Evolutionary conservation across 805 yeast genomes (phyloP), one percentile per base, ranked within the genome.

Genomic region (Starmerella apis): DNA sequence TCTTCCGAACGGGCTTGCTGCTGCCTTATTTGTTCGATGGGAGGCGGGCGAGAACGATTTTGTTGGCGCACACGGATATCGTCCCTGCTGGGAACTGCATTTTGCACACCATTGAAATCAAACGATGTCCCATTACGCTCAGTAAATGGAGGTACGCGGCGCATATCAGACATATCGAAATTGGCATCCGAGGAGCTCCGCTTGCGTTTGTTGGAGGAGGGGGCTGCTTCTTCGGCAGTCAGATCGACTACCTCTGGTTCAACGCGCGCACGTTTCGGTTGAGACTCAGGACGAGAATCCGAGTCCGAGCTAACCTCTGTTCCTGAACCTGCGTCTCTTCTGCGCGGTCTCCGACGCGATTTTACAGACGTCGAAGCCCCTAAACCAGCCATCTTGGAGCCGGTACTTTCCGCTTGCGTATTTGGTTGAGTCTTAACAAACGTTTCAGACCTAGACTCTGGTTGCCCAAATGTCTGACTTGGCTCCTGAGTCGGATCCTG

Each of bases 71-170:
- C 23, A 24, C 44, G 33, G n/a, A 41, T 32, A 16, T 41, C n/a
- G n/a, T 41, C 44, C 7, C 24, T 14, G 16, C 33, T 16, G n/a
- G 49, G 47, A 18, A 53, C 16, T 18, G 50, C 52, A 10, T 19
- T 28, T 6, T n/a, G 27, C 11, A 53, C 16, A 16, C 18, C 36
- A 4, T 33, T 22, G 14, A 54, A 42, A 11, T 43, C 36, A 32
- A 54, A 41, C 18, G 54, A 24, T 19, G 46, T 24, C 41, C 58
- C 58, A 28, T 53, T 24, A 16, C 22, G 47, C 32, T 55, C 48
- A 5, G 58, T 55, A 47, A 55, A 51, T 13, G 58, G 58, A 25
- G 58, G 53, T 1, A 51, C 57, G 6, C 39, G 18, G 20, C 38
- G 25, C 32, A 55, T 11, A 3, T 41, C 51, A 18, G 35, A 14